phyloP scores from a whole-genome alignment of 2,329 filamentous ascomycete genomes.

The Cladorrhinum sp. region DNA sequence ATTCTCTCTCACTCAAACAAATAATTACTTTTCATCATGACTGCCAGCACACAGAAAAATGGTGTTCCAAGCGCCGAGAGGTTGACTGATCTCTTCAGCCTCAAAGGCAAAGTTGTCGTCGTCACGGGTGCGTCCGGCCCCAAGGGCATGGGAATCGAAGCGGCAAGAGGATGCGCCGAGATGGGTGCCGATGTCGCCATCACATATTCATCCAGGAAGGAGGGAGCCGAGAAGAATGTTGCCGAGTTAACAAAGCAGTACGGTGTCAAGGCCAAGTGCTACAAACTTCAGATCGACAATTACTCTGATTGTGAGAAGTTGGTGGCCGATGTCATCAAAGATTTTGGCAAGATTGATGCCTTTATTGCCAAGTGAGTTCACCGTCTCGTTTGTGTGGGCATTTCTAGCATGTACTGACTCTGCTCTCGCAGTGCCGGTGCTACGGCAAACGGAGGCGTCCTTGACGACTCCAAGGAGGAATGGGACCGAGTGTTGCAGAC shows the following conservation, averaged over 20 bases:
- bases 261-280: slow-evolving; percentile 63
- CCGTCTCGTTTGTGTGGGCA: too few species aligned
- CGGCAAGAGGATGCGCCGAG: slow-evolving; percentile 67
- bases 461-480: slow-evolving; percentile 64
- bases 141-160: slow-evolving; percentile 67
- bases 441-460: slow-evolving; percentile 64
- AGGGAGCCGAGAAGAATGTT: slow-evolving; percentile 64
- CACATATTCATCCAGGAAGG: slow-evolving; percentile 69
- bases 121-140: slow-evolving; percentile 68
- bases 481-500: slow-evolving; percentile 64
- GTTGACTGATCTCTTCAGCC: slow-evolving; percentile 65
- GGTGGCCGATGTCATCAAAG: slow-evolving; percentile 62
- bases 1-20: too few species aligned
- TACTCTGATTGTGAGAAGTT: slow-evolving; percentile 50
- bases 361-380: slow-evolving; percentile 69
- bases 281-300: slow-evolving; percentile 57
- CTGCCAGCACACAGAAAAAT: slow-evolving; percentile 7
- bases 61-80: slow-evolving; percentile 52
- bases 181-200: slow-evolving; percentile 68
- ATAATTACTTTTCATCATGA: slow-evolving; percentile 7
- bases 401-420: too few species aligned
- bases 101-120: slow-evolving; percentile 70
- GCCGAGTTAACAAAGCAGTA: slow-evolving; percentile 62
- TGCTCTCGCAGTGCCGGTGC: slow-evolving; percentile 65
- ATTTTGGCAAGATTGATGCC: slow-evolving; percentile 71